Evolutionary conservation across 192 early-diverging fungal genomes (phyloP).

Genomic region (Chytriomyces hyalinus): DNA sequence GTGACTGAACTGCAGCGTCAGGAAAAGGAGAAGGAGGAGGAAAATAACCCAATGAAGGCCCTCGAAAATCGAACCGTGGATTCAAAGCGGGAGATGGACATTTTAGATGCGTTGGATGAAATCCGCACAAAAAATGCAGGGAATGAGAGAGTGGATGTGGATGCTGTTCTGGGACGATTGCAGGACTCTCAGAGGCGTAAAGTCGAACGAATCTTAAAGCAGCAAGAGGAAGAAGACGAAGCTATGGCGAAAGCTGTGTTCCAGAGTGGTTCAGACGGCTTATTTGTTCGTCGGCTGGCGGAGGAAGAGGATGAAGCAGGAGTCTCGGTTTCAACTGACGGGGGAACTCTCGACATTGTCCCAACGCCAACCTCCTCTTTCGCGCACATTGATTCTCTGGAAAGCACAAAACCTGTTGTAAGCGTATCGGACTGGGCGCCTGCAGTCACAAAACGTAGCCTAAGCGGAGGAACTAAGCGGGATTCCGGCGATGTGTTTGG

Average conservation of each 20-base stretch:
- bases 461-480: background rate
- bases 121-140: constrained; percentile 86
- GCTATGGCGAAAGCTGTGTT: constrained; percentile 66
- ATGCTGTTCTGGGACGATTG: constrained; percentile 64
- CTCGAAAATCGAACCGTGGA: constrained; percentile 94
- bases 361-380: background rate
- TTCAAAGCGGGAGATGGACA: constrained; percentile 96
- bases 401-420: background rate
- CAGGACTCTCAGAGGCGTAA: constrained; percentile 60
- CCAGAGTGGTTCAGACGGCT: constrained; percentile 67
- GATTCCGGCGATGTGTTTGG: background rate
- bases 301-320: constrained; percentile 47
- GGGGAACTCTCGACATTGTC: background rate
- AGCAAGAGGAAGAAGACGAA: constrained; percentile 71
- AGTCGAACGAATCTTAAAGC: constrained; percentile 55
- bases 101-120: constrained; percentile 95
- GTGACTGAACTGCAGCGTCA: constrained; percentile 60
- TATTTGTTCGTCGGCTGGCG: constrained; percentile 58
- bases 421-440: constrained; percentile 10
- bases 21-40: constrained; percentile 78
- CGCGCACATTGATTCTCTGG: background rate
- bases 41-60: constrained; percentile 91
- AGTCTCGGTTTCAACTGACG: background rate
- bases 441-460: background rate
- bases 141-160: constrained; percentile 76